Percentiles rank a stretch among this genome's conserved stretches.
Evolutionary conservation across 306 rosid species (phyloP).

Genomic region (Abrus pulchellus): DNA sequence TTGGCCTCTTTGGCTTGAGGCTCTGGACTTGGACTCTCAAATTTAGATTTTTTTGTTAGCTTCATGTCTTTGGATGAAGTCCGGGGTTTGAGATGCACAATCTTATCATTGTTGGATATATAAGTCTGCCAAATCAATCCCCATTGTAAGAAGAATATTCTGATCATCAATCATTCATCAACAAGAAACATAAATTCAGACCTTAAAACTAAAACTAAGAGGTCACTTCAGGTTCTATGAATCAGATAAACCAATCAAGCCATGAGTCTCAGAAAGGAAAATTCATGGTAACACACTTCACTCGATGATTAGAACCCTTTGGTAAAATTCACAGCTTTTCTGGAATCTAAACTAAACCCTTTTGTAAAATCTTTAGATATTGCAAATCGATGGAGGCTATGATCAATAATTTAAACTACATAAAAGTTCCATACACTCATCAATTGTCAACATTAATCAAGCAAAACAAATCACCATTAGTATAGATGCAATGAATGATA

Average conservation of each 20-base stretch:
- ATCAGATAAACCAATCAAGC: constrained; percentile 9
- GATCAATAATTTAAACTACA: not conserved
- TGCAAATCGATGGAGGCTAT: not conserved
- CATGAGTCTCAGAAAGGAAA: not conserved
- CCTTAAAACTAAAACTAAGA: not conserved
- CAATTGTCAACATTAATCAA: not conserved
- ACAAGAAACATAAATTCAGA: constrained; percentile 15
- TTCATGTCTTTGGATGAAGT: constrained; percentile 57
- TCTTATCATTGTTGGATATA: constrained; percentile 76
- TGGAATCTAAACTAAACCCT: not conserved
- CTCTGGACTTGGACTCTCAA: constrained; percentile 60
- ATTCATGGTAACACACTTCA: not conserved
- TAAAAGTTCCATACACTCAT: not conserved
- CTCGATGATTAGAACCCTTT: constrained; percentile 11
- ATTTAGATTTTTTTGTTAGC: constrained; percentile 42
- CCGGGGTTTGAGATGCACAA: constrained; percentile 86
- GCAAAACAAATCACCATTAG: constrained; percentile 9
- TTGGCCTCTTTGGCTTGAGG: constrained; percentile 64
- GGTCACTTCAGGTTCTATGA: not conserved
- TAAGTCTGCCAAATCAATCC: constrained; percentile 67
- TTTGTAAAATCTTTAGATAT: not conserved
- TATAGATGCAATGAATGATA: not conserved
- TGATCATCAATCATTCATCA: not conserved
- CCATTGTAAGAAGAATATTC: constrained; percentile 31
- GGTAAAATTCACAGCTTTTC: not conserved